Conservation (phyloP, 495 filamentous ascomycete species). For the Aspergillus baeticus region DNA sequence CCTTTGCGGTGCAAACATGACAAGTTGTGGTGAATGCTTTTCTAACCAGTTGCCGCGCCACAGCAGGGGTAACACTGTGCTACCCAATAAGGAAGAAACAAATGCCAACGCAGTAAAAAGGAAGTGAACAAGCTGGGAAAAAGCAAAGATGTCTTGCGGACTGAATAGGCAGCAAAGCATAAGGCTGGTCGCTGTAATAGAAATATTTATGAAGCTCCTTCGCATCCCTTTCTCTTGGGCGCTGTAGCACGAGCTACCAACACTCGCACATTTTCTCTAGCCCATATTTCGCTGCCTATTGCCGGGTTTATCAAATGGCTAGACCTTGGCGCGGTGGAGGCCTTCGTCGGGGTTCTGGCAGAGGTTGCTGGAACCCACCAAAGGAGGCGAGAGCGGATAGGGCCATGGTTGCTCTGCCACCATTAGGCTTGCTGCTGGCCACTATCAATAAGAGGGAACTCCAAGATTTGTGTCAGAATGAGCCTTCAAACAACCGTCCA, state of each 20-base stretch:
- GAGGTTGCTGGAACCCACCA: background rate
- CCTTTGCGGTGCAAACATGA: background rate
- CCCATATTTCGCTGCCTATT: background rate
- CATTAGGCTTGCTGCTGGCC: slow-evolving; percentile 24
- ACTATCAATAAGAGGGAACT: slow-evolving; percentile 20
- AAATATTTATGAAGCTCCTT: background rate
- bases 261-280: background rate
- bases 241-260: background rate
- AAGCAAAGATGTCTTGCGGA: background rate
- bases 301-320: background rate
- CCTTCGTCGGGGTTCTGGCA: background rate
- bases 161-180: background rate
- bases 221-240: background rate
- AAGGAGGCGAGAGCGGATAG: slow-evolving; percentile 28
- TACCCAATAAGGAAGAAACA: no score
- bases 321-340: background rate
- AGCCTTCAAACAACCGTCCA: background rate
- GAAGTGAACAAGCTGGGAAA: background rate
- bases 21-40: background rate
- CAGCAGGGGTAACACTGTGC: no score
- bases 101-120: background rate
- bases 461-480: background rate
- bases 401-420: slow-evolving; percentile 24
- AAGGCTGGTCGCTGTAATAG: background rate
- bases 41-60: background rate